Percentiles rank a stretch among this genome's conserved stretches.
phyloP scores from a whole-genome alignment of 1,139 yeast genomes.

The Kodamaea derodonti region DNA sequence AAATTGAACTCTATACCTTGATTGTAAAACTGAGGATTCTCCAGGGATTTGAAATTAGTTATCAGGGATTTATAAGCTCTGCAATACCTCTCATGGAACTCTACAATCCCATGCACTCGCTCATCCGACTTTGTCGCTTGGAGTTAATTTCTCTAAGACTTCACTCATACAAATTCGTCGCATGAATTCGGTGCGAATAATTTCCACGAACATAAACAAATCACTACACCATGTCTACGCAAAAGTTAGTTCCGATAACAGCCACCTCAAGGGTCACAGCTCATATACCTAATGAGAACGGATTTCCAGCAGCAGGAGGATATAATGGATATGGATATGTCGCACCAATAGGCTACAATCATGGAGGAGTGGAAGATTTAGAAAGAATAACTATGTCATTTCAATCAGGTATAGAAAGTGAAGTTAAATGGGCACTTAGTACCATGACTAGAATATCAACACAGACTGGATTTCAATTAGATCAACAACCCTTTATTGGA shows the following conservation, averaged over 20 bases:
- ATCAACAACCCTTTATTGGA: conserved; percentile 46
- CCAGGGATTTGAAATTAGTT: no score
- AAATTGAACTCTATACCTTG: no score
- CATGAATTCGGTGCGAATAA: no score
- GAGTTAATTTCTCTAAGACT: no score
- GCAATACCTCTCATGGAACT: no score
- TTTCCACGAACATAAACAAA: no score
- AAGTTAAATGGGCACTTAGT: conserved; percentile 63
- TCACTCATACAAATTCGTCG: no score
- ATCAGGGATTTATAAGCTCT: no score
- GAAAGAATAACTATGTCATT: conserved; percentile 63
- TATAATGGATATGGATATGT: conserved; percentile 16
- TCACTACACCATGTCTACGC: conserved; percentile 13
- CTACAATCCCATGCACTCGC: no score
- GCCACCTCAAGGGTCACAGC: conserved; percentile 13
- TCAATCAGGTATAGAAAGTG: conserved; percentile 53
- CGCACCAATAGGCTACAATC: conserved; percentile 19
- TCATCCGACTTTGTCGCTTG: no score
- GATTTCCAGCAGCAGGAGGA: conserved; percentile 11
- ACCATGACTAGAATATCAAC: conserved; percentile 55
- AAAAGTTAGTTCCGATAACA: conserved; percentile 21
- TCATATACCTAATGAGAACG: conserved; percentile 15
- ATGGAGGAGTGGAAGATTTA: conserved; percentile 54
- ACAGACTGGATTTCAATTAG: conserved; percentile 36
- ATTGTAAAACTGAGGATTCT: no score